Conservation (phyloP, 2,329 filamentous ascomycete genomes). For the Botrytis pseudocinerea region DNA sequence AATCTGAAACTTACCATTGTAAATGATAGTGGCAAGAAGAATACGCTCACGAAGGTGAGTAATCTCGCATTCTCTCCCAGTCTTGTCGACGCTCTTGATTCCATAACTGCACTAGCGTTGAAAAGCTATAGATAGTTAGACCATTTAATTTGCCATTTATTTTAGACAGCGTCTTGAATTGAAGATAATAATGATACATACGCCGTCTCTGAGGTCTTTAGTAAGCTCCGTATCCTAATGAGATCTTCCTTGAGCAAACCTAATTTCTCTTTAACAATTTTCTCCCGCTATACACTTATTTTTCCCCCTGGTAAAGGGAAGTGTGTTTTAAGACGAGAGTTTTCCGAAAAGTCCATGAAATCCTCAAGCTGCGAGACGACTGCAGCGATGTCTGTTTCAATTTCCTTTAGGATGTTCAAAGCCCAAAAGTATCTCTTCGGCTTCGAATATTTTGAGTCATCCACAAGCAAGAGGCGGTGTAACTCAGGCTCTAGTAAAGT, state of each 20-base stretch:
- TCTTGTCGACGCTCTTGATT: neutral
- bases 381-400: neutral
- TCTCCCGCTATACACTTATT: neutral
- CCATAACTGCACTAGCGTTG: neutral
- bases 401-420: neutral
- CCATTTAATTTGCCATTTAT: too few species aligned
- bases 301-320: neutral
- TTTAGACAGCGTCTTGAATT: too few species aligned
- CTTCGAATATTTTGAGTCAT: neutral
- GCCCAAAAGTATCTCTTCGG: neutral
- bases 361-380: neutral
- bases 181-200: neutral
- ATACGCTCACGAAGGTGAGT: neutral
- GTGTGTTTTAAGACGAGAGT: fast-evolving
- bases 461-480: neutral
- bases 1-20: neutral
- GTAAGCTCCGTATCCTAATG: neutral
- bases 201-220: neutral
- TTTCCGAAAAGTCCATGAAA: neutral
- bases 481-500: neutral
- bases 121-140: neutral
- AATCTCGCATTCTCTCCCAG: neutral
- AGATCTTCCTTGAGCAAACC: neutral
- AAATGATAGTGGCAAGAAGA: neutral
- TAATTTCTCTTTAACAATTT: fast-evolving